Percentiles rank a stretch among this genome's conserved stretches.
These are phyloP conservation scores for Talaromyces ruber DNA, from an alignment of 495 filamentous ascomycete genomes.

Conservation along the genomic window DNA sequence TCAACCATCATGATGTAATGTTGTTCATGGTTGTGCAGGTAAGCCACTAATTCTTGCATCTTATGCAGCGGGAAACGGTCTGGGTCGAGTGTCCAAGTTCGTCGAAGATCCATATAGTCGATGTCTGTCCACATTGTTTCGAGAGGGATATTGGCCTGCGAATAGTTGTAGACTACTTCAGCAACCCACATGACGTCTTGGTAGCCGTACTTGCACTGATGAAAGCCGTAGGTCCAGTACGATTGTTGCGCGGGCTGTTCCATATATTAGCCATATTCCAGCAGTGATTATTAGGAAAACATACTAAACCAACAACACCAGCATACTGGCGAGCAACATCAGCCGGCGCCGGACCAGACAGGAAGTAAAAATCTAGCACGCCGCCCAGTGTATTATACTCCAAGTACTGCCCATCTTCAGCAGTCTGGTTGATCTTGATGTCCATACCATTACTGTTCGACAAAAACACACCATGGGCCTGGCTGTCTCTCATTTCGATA, in stretches of 20 bases:
- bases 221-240: conserved; percentile 53
- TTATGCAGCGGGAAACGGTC: conserved; percentile 9
- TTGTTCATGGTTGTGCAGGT: conserved; percentile 12
- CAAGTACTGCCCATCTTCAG: conserved; percentile 34
- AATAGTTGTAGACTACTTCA: conserved; percentile 40
- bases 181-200: conserved; percentile 36
- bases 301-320: conserved; percentile 21
- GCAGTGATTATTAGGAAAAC: too few relatives aligned
- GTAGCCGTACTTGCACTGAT: conserved; percentile 53
- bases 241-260: conserved; percentile 53
- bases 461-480: conserved; percentile 42
- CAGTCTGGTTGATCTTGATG: conserved; percentile 44
- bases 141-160: conserved; percentile 40
- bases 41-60: conserved; percentile 10
- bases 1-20: conserved; percentile 18
- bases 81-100: conserved; percentile 15
- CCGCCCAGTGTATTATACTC: conserved; percentile 59
- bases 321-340: conserved; percentile 42
- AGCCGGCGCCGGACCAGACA: conserved; percentile 39
- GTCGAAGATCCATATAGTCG: conserved; percentile 16
- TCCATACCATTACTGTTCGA: conserved; percentile 61
- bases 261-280: neutral
- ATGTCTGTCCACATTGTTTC: conserved; percentile 53
- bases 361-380: conserved; percentile 47
- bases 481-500: conserved; percentile 31